Conservation (phyloP, 805 yeast genomes). For the Lipomyces spencermartinsiae region DNA sequence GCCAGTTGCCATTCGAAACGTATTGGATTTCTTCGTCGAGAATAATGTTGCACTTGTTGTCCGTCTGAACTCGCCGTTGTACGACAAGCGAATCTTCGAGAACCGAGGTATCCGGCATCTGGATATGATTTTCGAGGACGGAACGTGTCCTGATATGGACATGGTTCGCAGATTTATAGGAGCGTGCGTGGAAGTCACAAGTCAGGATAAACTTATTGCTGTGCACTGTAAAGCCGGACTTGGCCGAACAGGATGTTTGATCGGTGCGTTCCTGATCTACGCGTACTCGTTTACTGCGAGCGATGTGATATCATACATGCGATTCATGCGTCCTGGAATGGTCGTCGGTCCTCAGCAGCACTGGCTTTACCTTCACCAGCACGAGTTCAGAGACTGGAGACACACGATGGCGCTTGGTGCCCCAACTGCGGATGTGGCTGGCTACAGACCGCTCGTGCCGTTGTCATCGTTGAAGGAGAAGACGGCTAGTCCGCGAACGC, state of each 20-base stretch:
- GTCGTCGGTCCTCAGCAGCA: conserved; percentile 99
- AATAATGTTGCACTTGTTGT: conserved; percentile 87
- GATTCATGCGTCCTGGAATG: conserved; percentile 98
- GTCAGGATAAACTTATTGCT: conserved; percentile 78
- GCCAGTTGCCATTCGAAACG: conserved; percentile 64
- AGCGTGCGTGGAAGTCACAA: conserved; percentile 88
- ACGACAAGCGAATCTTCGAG: conserved; percentile 83
- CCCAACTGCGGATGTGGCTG: conserved; percentile 44
- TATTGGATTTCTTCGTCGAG: conserved; percentile 73
- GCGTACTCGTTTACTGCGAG: conserved; percentile 96
- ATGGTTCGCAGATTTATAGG: conserved; percentile 92
- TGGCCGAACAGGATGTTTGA: conserved; percentile 96
- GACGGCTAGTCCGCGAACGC: conserved; percentile 56
- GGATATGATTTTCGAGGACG: conserved; percentile 97
- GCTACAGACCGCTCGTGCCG: conserved; percentile 30
- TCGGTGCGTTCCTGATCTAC: conserved; percentile 95
- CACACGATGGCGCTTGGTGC: conserved; percentile 50
- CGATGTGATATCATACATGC: conserved; percentile 95
- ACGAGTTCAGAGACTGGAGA: conserved; percentile 95
- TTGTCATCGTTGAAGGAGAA: conserved; percentile 12
- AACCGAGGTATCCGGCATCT: conserved; percentile 84
- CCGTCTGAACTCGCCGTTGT: conserved; percentile 87
- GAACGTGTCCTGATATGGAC: conserved; percentile 95
- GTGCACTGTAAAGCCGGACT: conserved; percentile 99
- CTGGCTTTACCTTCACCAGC: conserved; percentile 95